phyloP scores from a whole-genome alignment of 78 protist genomes.

The Isochrysis galbana region DNA sequence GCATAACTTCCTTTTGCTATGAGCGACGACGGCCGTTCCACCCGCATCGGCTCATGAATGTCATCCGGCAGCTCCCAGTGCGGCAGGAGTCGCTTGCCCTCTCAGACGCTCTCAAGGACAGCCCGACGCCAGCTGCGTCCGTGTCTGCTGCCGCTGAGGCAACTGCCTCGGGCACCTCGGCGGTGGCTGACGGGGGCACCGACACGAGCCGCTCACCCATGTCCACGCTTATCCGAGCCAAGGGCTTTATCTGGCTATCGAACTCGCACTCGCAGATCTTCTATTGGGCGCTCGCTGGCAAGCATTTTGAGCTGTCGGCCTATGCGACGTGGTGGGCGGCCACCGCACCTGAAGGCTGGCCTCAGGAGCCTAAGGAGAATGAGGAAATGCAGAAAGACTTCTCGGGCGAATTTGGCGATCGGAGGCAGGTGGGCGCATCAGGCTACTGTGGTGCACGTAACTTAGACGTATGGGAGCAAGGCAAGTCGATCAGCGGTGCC shows the following conservation, averaged over 20 bases:
- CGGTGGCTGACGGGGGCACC: background rate
- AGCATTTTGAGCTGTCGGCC: background rate
- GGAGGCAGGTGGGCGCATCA: background rate
- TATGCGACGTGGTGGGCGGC: constrained; percentile 7
- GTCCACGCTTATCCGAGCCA: constrained; percentile 51
- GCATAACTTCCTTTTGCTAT: constrained; percentile 76
- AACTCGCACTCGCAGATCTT: constrained; percentile 11
- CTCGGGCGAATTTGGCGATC: background rate
- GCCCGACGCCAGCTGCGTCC: background rate
- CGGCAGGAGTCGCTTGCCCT: background rate
- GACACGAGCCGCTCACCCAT: background rate
- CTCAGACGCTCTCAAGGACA: background rate
- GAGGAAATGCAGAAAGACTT: constrained; percentile 3
- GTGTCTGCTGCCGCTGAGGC: background rate
- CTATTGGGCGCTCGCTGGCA: constrained; percentile 67
- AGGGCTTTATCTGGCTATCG: constrained; percentile 77
- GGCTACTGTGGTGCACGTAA: no score
- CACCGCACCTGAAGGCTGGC: background rate
- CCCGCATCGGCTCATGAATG: constrained; percentile 55
- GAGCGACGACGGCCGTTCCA: constrained; percentile 84
- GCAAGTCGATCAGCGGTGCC: no score
- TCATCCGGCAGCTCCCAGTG: constrained; percentile 16
- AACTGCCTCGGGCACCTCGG: background rate
- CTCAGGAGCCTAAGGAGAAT: background rate
- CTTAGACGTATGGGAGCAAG: no score